Base-by-base conservation (phyloP, 148 eudicot species). In the Heliosperma pusillum region DNA sequence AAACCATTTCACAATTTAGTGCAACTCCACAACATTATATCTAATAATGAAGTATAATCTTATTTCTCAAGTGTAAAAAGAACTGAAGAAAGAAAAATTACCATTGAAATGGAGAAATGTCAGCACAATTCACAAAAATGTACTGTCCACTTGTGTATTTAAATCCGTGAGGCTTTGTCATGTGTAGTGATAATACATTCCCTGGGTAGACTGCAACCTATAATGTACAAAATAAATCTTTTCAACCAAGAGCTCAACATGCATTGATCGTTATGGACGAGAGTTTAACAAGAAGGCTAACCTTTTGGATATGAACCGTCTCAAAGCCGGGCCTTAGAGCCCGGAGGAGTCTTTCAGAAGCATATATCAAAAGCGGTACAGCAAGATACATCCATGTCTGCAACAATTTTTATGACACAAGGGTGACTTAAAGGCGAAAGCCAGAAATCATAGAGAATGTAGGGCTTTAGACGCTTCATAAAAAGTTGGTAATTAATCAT, bases 361-460 rank as follows among this genome's bases (percentile, higher is more conserved):
- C 79, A 53, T 80, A 85, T 24, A 82, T 69, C 45, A 62, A 36
- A 60, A 88, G 40, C 5, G 85, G 88, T 26, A 83, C 85, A 29
- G 87, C 80, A 12, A 88, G 74, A 79, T 87, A 87, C 87, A 87
- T 85, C 87, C 88, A 85, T 62, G 90, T 85, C 87, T 87, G 66
- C 70, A 75, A 9, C 56, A 27, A 66, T 22, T 7, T 7, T n/a
- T 26, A 57, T 3, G 24, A 72, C 62, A 58, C 1, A 8, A 21
- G 0, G 9, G 21, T n/a, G 20, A n/a, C 10, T 17, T 57, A 16
- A 55, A 55, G 17, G 5, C 19, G 5, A 19, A 19, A 29, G 30
- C 30, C 3, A 29, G 30, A 29, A 29, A 29, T 29, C 2, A 1
- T 29, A 29, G 30, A 29, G 30, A 1, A 29, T 29, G 30, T 3